Conservation (phyloP, 2,329 filamentous ascomycete species). For the Pseudogymnoascus sp. region DNA sequence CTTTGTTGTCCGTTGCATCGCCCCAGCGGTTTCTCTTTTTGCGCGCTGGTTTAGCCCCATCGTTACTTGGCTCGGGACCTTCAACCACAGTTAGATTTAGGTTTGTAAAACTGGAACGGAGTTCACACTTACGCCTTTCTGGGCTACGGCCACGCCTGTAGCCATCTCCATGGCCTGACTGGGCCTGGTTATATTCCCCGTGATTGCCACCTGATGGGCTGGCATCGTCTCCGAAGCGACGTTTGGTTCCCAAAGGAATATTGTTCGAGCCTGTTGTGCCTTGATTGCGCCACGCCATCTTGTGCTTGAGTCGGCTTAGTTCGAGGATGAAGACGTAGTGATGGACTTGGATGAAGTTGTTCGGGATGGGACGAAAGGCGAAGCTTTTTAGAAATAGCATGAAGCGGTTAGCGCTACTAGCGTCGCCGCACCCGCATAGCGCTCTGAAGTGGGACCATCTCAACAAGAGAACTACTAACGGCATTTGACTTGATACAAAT, state of each 20-base stretch:
- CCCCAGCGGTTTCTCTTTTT: conserved; percentile 99
- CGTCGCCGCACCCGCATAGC: background rate
- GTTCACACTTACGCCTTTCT: conserved; percentile 55
- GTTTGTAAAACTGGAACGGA: conserved; percentile 26
- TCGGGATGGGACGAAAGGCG: background rate
- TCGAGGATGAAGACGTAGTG: background rate
- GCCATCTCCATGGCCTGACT: conserved; percentile 26
- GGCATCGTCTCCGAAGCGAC: conserved; percentile 65
- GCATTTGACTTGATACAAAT: no score
- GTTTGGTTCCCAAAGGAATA: conserved; percentile 79
- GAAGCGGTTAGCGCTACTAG: background rate
- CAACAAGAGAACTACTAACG: no score
- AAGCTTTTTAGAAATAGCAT: conserved; percentile 4
- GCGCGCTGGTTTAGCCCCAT: conserved; percentile 70
- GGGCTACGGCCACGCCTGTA: conserved; percentile 89
- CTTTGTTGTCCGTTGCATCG: conserved; percentile 95
- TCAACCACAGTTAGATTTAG: conserved; percentile 34
- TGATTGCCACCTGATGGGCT: conserved; percentile 27
- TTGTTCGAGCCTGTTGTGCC: conserved; percentile 98
- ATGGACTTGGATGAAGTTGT: conserved; percentile 5
- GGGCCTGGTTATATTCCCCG: conserved; percentile 23
- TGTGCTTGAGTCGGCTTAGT: conserved; percentile 19
- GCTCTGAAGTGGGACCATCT: background rate
- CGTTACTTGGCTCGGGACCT: conserved; percentile 34
- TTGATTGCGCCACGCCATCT: conserved; percentile 57